These are phyloP conservation scores for Tolypocladium tundrense DNA, from an alignment of 2,329 filamentous ascomycete species.

Conservation along the genomic window DNA sequence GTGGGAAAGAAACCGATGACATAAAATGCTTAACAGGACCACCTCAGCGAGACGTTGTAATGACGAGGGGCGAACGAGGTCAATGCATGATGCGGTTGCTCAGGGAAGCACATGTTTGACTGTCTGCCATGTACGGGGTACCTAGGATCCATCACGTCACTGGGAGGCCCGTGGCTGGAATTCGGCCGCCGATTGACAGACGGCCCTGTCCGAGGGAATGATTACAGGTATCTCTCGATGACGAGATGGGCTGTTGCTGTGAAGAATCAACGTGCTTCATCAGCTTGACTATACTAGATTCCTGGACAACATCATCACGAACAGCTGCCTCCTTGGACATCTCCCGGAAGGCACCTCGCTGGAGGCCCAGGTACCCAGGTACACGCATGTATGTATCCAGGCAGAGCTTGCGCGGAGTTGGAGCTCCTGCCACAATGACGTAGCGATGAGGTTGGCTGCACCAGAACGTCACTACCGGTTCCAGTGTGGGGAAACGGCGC, in stretches of 20 bases:
- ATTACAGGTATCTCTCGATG: not conserved
- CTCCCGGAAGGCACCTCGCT: not conserved
- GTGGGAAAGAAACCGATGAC: not conserved
- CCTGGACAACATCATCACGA: too few relatives aligned
- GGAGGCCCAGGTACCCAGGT: not conserved
- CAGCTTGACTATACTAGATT: too few relatives aligned
- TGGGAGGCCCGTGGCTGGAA: not conserved
- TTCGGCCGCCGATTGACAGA: not conserved
- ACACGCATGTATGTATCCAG: not conserved
- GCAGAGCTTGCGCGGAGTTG: not conserved
- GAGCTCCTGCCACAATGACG: constrained; percentile 13
- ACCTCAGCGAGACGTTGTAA: not conserved
- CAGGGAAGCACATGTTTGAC: not conserved
- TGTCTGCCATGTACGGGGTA: not conserved
- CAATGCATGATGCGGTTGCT: not conserved
- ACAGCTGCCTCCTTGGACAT: too few relatives aligned
- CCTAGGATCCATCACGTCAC: constrained; percentile 9
- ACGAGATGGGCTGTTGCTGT: not conserved
- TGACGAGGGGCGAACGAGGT: not conserved
- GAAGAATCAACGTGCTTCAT: too few relatives aligned
- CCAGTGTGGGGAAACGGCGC: not conserved
- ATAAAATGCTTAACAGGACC: not conserved
- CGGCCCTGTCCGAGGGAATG: not conserved
- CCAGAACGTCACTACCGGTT: not conserved
- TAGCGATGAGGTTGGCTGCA: constrained; percentile 2